phyloP scores from a whole-genome alignment of 164 flowering plant genomes.

The Umbilicus rupestris region DNA sequence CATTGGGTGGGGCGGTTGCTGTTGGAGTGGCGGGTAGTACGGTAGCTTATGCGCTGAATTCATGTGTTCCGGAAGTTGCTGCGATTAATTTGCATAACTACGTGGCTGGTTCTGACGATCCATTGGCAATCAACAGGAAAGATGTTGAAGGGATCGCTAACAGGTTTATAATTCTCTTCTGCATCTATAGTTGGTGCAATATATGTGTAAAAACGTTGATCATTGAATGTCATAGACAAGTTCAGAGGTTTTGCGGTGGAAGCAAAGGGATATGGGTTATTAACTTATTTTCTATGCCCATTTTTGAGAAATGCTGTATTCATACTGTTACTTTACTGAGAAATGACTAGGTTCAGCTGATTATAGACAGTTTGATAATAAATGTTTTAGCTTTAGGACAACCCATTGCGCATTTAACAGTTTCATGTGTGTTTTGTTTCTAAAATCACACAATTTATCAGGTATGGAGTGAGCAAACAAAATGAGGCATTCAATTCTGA shows the following conservation, averaged over 20 bases:
- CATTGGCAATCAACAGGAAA: slow-evolving; percentile 47
- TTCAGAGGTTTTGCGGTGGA: too few relatives aligned
- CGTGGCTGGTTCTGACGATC: slow-evolving; percentile 59
- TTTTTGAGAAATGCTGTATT: too few relatives aligned
- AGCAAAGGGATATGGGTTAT: too few relatives aligned
- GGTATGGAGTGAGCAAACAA: slow-evolving; percentile 91
- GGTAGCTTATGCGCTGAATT: slow-evolving; percentile 57
- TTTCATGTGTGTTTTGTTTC: neutral
- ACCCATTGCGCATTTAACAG: neutral
- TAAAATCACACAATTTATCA: slow-evolving; percentile 20
- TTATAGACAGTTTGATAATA: neutral
- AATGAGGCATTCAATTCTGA: slow-evolving; percentile 80
- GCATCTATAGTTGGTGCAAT: neutral
- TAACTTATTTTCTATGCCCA: neutral
- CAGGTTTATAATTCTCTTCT: slow-evolving; percentile 28
- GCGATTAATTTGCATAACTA: slow-evolving; percentile 72
- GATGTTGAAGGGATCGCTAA: slow-evolving; percentile 58
- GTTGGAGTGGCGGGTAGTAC: slow-evolving; percentile 73
- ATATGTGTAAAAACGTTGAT: too few relatives aligned
- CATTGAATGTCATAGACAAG: too few relatives aligned
- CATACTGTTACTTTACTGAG: neutral
- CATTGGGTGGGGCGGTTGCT: slow-evolving; percentile 63
- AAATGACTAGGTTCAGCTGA: neutral
- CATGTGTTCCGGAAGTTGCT: slow-evolving; percentile 80
- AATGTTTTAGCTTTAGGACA: too few relatives aligned